Base-by-base conservation (phyloP, 164 flowering plant species). In the Pachysandra terminalis region DNA sequence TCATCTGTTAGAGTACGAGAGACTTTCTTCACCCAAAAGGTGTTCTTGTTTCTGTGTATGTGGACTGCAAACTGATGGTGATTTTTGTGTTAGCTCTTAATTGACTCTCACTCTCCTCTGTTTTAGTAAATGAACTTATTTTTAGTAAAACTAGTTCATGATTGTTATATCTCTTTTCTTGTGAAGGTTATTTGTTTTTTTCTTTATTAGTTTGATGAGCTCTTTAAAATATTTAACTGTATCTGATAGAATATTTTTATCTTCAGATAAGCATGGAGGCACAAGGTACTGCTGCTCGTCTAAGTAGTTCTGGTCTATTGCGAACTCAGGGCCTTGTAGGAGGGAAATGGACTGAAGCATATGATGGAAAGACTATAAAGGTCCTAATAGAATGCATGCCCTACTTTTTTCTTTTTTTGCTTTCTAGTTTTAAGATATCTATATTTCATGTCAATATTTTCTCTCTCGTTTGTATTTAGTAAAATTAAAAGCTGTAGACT, bases 291-390 rank as follows among this genome's bases (percentile, higher is more conserved):
- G 78, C 78, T 59, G 68, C 79, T 73, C 64, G 74, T 61, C 82
- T 93, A 12, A 81, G 53, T 52, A 74, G 67, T 70, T 74, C 86
- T 14, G 91, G 95, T 22, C 70, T 94, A 10, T 68, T 91, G 8
- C 81, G 76, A 45, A 88, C 69, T 45, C 89, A 90, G 74, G 97
- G 91, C 19, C 89, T 94, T 48, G 85, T 91, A 40, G 97, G 91
- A 65, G 96, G 95, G 49, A 94, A 88, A 74, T 94, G 97, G 98
- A 77, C 70, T 59, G 91, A 84, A 65, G 90, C 97, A 13, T 83
- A 91, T 79, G 96, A 87, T 74, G 85, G 83, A 40, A 91, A 84
- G 62, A 88, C 94, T 35, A 59, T 89, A 26, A 56, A 85, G 96
- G 98, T 93, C 22, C 56, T 52, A 52, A 16, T 45, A 13, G n/a